phyloP scores from a whole-genome alignment of 805 yeast genomes.

The Nakazawaea molendinolei region DNA sequence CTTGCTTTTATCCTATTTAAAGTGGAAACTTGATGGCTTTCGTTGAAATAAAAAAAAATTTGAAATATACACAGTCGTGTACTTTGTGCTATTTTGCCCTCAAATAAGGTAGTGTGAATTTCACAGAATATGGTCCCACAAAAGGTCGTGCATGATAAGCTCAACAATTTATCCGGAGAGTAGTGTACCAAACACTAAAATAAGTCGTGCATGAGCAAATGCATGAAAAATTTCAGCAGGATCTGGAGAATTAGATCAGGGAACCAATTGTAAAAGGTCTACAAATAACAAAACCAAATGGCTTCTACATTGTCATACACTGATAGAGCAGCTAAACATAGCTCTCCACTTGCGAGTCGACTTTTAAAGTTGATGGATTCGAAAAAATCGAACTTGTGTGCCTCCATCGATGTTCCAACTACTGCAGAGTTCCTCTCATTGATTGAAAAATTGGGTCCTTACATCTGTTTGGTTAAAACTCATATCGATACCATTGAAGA shows the following conservation, averaged over 20 bases:
- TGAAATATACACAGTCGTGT: not conserved
- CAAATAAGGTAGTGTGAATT: too few species aligned
- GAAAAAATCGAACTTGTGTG: conserved; percentile 87
- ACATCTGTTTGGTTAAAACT: conserved; percentile 85
- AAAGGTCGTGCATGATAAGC: too few species aligned
- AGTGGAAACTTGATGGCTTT: too few species aligned
- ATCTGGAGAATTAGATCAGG: not conserved
- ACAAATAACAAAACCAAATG: not conserved
- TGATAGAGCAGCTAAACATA: conserved; percentile 62
- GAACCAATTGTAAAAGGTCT: not conserved
- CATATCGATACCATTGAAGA: conserved; percentile 92
- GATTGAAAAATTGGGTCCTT: conserved; percentile 82
- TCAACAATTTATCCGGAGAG: too few species aligned
- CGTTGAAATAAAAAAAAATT: conserved; percentile 6
- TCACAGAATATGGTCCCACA: too few species aligned
- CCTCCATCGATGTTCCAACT: conserved; percentile 84
- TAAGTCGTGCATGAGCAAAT: too few species aligned
- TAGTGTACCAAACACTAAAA: too few species aligned
- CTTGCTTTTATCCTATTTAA: not conserved
- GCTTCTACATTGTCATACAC: conserved; percentile 39
- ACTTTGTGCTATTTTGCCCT: not conserved
- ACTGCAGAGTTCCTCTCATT: conserved; percentile 68
- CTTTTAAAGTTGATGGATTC: conserved; percentile 67
- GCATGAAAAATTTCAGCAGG: too few species aligned
- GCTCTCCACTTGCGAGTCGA: conserved; percentile 74